These are phyloP conservation scores for Hyaloscypha bicolor DNA, from an alignment of 495 filamentous ascomycete species.

Conservation along the genomic window DNA sequence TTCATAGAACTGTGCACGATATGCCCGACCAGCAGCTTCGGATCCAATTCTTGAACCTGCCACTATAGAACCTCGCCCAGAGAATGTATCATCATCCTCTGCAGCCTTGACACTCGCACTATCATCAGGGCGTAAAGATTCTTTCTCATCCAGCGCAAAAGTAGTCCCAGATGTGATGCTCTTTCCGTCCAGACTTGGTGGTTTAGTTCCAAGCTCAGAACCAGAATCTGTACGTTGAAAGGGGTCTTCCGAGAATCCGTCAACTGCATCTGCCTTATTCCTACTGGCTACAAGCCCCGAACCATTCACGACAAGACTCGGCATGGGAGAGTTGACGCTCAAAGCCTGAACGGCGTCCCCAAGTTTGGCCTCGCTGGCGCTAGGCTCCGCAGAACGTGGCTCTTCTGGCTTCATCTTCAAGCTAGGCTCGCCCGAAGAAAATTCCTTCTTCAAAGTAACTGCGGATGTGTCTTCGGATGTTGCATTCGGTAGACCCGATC, in stretches of 20 bases:
- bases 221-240: slow-evolving; percentile 62
- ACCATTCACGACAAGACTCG: slow-evolving; percentile 54
- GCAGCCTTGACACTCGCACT: slow-evolving; percentile 88
- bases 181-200: slow-evolving; percentile 86
- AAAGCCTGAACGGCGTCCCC: slow-evolving; percentile 42
- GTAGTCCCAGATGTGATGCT: slow-evolving; percentile 89
- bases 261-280: slow-evolving; percentile 23
- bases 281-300: slow-evolving; percentile 32
- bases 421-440: neutral
- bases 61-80: slow-evolving; percentile 68
- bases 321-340: slow-evolving; percentile 39
- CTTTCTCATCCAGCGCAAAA: slow-evolving; percentile 92
- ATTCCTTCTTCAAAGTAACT: neutral
- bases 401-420: neutral
- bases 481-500: neutral
- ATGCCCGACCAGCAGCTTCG: slow-evolving; percentile 72
- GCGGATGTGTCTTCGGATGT: neutral
- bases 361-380: slow-evolving; percentile 35
- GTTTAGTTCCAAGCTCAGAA: slow-evolving; percentile 77
- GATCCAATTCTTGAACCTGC: slow-evolving; percentile 77
- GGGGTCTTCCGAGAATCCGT: slow-evolving; percentile 33
- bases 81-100: slow-evolving; percentile 86
- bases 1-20: slow-evolving; percentile 77
- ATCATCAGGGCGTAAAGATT: slow-evolving; percentile 89
- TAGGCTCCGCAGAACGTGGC: neutral